Percentiles rank a stretch among this genome's conserved stretches.
Conservation (phyloP, 2,329 filamentous ascomycete species). For the Fusarium sp. region DNA sequence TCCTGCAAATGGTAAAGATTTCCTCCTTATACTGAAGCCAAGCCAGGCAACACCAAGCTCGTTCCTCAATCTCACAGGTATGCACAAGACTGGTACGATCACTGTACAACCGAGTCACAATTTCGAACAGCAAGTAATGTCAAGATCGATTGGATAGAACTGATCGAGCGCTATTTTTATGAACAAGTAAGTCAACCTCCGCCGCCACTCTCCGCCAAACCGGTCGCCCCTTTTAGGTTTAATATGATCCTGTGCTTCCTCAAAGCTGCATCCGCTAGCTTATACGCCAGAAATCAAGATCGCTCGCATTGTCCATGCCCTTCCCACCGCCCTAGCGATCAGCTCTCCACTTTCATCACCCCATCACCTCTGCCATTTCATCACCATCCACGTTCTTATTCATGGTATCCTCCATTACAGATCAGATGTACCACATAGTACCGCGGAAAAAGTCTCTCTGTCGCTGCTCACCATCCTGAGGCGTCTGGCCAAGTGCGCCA, state of each 20-base stretch:
- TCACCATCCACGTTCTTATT: not conserved
- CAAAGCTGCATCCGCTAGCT: not conserved
- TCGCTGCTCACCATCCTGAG: slow-evolving; percentile 43
- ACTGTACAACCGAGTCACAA: not conserved
- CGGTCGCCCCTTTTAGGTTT: slow-evolving; percentile 47
- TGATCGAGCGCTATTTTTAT: slow-evolving; percentile 26
- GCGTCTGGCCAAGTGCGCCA: slow-evolving; percentile 31
- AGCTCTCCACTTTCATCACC: not conserved
- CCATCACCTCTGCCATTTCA: not conserved
- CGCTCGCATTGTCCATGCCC: slow-evolving; percentile 29
- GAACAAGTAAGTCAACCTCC: slow-evolving; percentile 43
- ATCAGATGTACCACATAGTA: slow-evolving; percentile 58
- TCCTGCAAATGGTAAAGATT: not conserved
- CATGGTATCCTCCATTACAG: not conserved
- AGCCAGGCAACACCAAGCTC: not conserved
- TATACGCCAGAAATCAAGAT: slow-evolving; percentile 1
- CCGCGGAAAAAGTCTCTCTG: slow-evolving; percentile 49
- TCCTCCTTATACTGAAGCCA: not conserved
- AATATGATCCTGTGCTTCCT: slow-evolving; percentile 5
- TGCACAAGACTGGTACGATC: not conserved
- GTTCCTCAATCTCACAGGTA: not conserved
- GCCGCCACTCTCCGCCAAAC: slow-evolving; percentile 49
- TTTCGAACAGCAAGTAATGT: not conserved
- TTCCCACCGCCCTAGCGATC: slow-evolving; percentile 34
- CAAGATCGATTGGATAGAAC: slow-evolving; percentile 13